Evolutionary conservation across 345 rosid genomes (phyloP).

Genomic region (Balakata baccata): DNA sequence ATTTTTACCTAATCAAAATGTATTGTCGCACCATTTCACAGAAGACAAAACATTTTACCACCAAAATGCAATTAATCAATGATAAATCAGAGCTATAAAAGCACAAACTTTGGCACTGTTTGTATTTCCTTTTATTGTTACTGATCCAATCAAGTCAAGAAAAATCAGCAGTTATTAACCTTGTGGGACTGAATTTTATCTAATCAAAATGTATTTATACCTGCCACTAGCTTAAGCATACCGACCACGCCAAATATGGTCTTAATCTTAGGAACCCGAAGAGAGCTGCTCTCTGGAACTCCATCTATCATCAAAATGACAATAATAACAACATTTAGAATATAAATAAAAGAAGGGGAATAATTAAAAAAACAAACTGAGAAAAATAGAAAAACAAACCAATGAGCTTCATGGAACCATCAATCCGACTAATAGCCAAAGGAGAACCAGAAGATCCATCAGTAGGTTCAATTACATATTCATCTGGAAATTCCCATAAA

Average conservation of each 20-base stretch:
- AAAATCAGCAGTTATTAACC: background rate
- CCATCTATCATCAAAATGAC: slow-evolving; percentile 35
- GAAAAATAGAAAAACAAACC: slow-evolving; percentile 36
- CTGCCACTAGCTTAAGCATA: slow-evolving; percentile 89
- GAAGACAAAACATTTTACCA: background rate
- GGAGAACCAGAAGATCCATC: slow-evolving; percentile 76
- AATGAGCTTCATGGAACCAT: slow-evolving; percentile 70
- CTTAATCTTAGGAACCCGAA: slow-evolving; percentile 82
- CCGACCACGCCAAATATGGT: slow-evolving; percentile 79
- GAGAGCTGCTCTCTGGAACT: slow-evolving; percentile 56
- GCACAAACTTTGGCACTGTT: background rate
- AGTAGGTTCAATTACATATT: slow-evolving; percentile 80
- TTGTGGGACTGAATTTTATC: background rate
- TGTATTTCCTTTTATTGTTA: background rate
- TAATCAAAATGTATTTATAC: slow-evolving; percentile 25
- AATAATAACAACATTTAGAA: background rate
- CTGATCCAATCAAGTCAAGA: background rate
- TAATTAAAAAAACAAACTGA: background rate
- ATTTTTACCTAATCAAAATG: no score
- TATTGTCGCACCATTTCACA: background rate
- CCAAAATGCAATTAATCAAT: no score
- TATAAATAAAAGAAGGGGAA: background rate
- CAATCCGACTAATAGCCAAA: slow-evolving; percentile 62
- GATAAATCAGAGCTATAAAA: background rate
- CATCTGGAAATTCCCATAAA: slow-evolving; percentile 94